These are phyloP conservation scores for Violaceomyces palustris DNA, from an alignment of 1,284 basidiomycete species.

Conservation along the genomic window DNA sequence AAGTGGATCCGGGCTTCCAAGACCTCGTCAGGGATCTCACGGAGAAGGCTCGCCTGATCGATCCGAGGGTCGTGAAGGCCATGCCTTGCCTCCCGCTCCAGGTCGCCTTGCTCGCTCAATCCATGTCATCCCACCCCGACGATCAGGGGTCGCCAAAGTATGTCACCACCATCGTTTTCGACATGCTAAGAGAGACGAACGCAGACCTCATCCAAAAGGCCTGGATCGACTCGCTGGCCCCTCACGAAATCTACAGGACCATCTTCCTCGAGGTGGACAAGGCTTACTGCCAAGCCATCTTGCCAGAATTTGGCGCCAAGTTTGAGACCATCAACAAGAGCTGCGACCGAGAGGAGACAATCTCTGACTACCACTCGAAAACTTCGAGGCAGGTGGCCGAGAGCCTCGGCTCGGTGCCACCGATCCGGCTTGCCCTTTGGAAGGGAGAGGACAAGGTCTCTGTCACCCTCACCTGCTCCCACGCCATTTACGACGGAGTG, in stretches of 20 bases:
- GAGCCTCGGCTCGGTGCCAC: constrained; percentile 10
- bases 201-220: constrained; percentile 7
- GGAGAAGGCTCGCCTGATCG: constrained; percentile 1
- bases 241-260: constrained; percentile 37
- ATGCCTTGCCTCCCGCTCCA: constrained; percentile 43
- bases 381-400: constrained; percentile 19
- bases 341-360: too few relatives aligned
- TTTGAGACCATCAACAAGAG: too few relatives aligned
- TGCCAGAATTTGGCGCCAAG: background rate
- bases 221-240: constrained; percentile 15
- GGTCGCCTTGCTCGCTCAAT: constrained; percentile 30
- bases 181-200: constrained; percentile 1
- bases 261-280: constrained; percentile 27
- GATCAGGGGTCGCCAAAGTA: constrained; percentile 18
- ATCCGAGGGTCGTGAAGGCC: constrained; percentile 2
- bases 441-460: constrained; percentile 2
- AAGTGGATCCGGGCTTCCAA: constrained; percentile 1
- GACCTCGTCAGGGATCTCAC: constrained; percentile 5
- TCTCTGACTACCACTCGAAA: constrained; percentile 4
- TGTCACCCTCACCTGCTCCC: constrained; percentile 26
- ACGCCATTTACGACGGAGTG: constrained; percentile 47
- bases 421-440: constrained; percentile 28
- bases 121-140: constrained; percentile 7
- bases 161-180: constrained; percentile 27
- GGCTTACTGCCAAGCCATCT: constrained; percentile 20